Evolutionary conservation across 805 yeast species (phyloP).

Genomic region (Kregervanrija fluxuum): DNA sequence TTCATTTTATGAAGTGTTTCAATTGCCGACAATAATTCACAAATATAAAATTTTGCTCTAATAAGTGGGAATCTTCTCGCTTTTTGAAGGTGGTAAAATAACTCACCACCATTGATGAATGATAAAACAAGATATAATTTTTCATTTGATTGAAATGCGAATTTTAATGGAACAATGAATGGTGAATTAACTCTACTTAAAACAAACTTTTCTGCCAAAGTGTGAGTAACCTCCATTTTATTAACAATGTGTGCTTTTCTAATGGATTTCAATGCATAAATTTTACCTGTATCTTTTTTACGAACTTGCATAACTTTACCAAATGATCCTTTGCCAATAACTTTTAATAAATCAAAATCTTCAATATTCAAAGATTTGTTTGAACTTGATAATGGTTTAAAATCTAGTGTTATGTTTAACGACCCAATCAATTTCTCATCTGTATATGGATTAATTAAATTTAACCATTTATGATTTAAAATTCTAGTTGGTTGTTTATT

Average conservation of each 20-base stretch:
- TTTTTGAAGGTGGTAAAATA: conserved; percentile 87
- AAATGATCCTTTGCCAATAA: conserved; percentile 95
- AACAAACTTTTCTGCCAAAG: conserved; percentile 93
- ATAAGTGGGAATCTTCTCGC: conserved; percentile 85
- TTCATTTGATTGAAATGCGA: conserved; percentile 95
- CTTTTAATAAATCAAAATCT: conserved; percentile 88
- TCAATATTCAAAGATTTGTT: conserved; percentile 67
- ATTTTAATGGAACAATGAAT: conserved; percentile 92
- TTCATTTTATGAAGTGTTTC: conserved; percentile 87
- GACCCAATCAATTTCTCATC: conserved; percentile 25
- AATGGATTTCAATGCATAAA: conserved; percentile 90
- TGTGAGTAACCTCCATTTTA: conserved; percentile 91
- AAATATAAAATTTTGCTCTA: conserved; percentile 87
- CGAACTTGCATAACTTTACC: conserved; percentile 99
- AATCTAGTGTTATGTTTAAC: conserved; percentile 35
- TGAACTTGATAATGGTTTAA: conserved; percentile 27
- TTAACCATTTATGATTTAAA: conserved; percentile 56
- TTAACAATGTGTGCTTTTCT: conserved; percentile 92
- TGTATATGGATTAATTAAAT: conserved; percentile 26
- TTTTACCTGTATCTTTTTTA: conserved; percentile 89
- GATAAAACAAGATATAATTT: conserved; percentile 85
- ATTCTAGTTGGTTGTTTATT: conserved; percentile 42
- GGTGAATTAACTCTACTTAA: conserved; percentile 90
- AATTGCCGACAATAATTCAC: conserved; percentile 87
- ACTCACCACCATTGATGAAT: conserved; percentile 94